phyloP scores from a whole-genome alignment of 2,329 filamentous ascomycete species.

The Ceratocystis variospora region DNA sequence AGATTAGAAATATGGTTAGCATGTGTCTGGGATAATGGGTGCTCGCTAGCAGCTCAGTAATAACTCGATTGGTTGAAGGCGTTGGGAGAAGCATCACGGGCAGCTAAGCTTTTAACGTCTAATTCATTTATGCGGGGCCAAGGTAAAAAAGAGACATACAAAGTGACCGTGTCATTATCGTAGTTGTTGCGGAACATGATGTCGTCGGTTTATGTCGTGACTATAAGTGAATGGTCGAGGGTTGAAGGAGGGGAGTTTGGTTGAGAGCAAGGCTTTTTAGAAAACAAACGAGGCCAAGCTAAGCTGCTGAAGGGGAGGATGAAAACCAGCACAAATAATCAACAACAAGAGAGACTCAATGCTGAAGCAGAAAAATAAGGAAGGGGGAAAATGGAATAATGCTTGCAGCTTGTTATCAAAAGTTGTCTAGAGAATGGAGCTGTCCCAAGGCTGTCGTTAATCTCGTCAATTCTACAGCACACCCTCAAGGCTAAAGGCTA shows the following conservation, averaged over 20 bases:
- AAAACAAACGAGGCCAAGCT: not conserved
- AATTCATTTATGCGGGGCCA: not conserved
- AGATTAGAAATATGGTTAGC: constrained; percentile 20
- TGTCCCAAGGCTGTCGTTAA: constrained; percentile 14
- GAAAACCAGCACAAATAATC: not conserved
- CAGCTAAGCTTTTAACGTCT: not conserved
- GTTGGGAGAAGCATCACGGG: not conserved
- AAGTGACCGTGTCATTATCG: constrained; percentile 99
- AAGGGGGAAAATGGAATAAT: not conserved
- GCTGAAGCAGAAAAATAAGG: not conserved
- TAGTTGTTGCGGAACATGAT: constrained; percentile 99
- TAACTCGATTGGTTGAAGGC: not conserved
- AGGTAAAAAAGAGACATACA: constrained; percentile 49
- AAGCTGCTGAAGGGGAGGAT: not conserved
- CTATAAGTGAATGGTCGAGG: not conserved
- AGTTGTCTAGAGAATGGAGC: not conserved
- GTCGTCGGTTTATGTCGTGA: constrained; percentile 22
- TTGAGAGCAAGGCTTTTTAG: constrained; percentile 4
- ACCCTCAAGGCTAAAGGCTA: constrained; percentile 13
- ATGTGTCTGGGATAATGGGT: not conserved
- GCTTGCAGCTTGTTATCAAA: not conserved
- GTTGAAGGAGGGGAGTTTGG: constrained; percentile 3
- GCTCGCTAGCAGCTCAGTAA: not conserved
- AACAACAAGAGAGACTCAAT: not conserved
- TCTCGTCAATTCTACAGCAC: constrained; percentile 10